Conservation (phyloP, 2,329 filamentous ascomycete genomes). For the Arthrobotrys pseudoclavata region DNA sequence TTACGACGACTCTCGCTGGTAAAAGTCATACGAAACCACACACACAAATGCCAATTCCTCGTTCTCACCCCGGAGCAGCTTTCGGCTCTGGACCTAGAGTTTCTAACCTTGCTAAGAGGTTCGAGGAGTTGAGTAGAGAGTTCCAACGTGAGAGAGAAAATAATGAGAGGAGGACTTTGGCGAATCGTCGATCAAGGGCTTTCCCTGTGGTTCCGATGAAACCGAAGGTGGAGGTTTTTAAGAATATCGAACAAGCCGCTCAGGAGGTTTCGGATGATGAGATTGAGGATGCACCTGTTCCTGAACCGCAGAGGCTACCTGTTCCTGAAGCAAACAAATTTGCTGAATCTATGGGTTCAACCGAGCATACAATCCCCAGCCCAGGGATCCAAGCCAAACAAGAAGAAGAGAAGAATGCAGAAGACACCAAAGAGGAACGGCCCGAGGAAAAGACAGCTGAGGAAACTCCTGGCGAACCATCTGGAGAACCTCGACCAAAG, state of each 20-base stretch:
- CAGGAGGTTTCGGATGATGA: constrained; percentile 72
- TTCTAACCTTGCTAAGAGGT: constrained; percentile 91
- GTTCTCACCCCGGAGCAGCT: constrained; percentile 63
- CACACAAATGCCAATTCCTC: constrained; percentile 49
- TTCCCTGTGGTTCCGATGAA: constrained; percentile 94
- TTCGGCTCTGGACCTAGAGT: constrained; percentile 81
- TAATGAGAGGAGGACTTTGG: constrained; percentile 82
- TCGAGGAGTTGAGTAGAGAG: constrained; percentile 94
- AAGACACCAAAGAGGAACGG: constrained; percentile 33
- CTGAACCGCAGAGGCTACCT: constrained; percentile 62
- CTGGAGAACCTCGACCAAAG: constrained; percentile 40
- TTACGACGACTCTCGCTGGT: constrained; percentile 57
- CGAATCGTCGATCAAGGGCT: constrained; percentile 82
- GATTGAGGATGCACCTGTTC: constrained; percentile 32
- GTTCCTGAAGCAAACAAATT: constrained; percentile 61
- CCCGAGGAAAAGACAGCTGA: constrained; percentile 24
- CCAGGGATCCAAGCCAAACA: constrained; percentile 31
- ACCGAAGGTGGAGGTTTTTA: constrained; percentile 95
- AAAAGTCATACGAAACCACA: constrained; percentile 48
- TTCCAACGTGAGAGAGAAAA: constrained; percentile 92
- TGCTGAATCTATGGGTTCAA: constrained; percentile 61
- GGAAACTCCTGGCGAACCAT: constrained; percentile 31
- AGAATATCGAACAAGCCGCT: constrained; percentile 91
- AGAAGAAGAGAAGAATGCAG: constrained; percentile 1
- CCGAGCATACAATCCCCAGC: constrained; percentile 54